Evolutionary conservation across 345 rosid species (phyloP), one percentile per base, ranked within the genome.

Genomic region (Viola odorata): DNA sequence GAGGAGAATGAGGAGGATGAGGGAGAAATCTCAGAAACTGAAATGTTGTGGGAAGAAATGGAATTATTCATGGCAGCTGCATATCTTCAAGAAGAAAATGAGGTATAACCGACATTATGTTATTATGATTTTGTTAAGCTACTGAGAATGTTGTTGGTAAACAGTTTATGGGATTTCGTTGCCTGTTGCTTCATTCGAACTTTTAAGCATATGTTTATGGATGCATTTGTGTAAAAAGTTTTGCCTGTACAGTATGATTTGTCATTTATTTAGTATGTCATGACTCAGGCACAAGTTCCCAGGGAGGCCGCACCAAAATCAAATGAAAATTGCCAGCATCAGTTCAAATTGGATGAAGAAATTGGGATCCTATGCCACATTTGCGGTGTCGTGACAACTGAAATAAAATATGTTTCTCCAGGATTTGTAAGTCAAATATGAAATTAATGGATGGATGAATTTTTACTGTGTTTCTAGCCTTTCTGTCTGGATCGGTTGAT

Each of bases 41-140:
- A 91, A 41, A 76, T 86, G 79, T 72, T 91, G 67, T 91, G 97
- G 99, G 82, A 74, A 78, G 97, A 94, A 74, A 86, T 94, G 97
- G 91, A 86, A 55, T 71, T 88, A 39, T 82, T 76, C 54, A 55
- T 86, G 85, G 89, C 97, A 65, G 85, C 96, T 37, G 70, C 82
- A 39, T 85, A 81, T 81, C 77, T 90, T 50, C 79, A 82, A 0
- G 92, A 86, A 55, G 91, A 90, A 65, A 77, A 80, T 45, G 95
- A 90, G 96, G 99, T 88, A 73, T 41, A 5, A 17, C 11, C 56
- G 45, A 12, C 48, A 17, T 4, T 13, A 16, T n/a, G 13, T 32
- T 57, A 15, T 64, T 9, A 11, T 12, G 40, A n/a, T 50, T n/a
- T 36, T 55, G 62, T 50, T 50, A 37, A 37, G 32, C 42, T 14